Base-by-base conservation (phyloP, 2,329 filamentous ascomycete species). In the Calonectria leucothoes region DNA sequence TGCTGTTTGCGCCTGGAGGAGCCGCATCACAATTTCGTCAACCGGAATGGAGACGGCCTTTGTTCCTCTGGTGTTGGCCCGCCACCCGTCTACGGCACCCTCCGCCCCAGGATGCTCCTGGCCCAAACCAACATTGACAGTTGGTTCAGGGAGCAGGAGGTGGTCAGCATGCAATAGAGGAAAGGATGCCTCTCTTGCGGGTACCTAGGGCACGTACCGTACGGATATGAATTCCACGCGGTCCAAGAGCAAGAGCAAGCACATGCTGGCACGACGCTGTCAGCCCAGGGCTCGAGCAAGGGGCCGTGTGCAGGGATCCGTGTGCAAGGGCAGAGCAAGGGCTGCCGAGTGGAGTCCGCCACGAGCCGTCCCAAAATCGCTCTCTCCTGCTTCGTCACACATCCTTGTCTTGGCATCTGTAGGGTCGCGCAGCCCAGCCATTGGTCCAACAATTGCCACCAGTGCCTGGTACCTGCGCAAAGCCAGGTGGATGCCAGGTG, bases 401-500 rank as follows among this genome's bases (percentile, higher is more conserved):
- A 74, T 77, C 42, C 57, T 66, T 72, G 63, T 67, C 69, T 72
- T 72, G 63, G 48, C 51, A 59, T 66, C 12, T 65, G 67, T 49
- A 42, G 31, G 68, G 45, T 45, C 45, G 52, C 57, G 74, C 68
- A 61, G 52, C 12, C 35, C 59, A 64, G 59, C 74, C 70, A 85
- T 85, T 86, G 84, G 85, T 59, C 76, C 67, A 72, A 49, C 67
- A 37, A 67, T 75, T 70, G 59, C 78, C 77, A 75, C 73, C 76
- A 66, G 83, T 83, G 78, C 82, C 84, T 83, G 84, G 85, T 86
- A 83, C 85, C 85, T 86, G 84, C 82, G 83, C 83, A 80, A 72
- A 72, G 76, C 82, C 83, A 85, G 85, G 83, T 85, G 84, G 83
- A 80, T 75, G 76, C 82, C 83, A 85, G 85, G 83, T 85, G 84